Base-by-base conservation (phyloP, 2,329 filamentous ascomycete species). In the Dothideomycetes sp. region DNA sequence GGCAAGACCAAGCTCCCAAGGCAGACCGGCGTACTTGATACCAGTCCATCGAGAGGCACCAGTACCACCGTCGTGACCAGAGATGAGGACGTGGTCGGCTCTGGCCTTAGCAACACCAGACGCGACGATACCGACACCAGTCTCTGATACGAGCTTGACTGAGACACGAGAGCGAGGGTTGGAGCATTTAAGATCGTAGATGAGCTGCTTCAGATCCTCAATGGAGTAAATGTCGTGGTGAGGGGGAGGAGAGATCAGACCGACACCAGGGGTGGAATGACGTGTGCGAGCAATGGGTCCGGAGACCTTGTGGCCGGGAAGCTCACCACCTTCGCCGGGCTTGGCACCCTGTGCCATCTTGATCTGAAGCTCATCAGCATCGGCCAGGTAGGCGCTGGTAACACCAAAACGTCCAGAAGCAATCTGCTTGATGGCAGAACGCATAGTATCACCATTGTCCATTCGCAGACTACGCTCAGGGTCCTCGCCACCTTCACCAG, bases 281-380 rank as follows among this genome's bases (percentile, higher is more conserved):
- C 89, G 82, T 42, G 89, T 96, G 53, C 85, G 83, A 42, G 86
- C 89, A 62, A 96, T 96, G 5, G 86, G 84, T 56, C 84, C 84
- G 45, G 88, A 91, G 19, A 96, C 89, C 68, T 96, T 96, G 72
- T 95, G 87, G 31, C 89, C 89, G 36, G 89, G 89, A 56, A 96
- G 77, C 64, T 96, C 89, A 74, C 89, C 89, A 69, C 89, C 89
- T 64, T 96, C 89, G 64, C 89, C 89, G 41, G 89, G 89, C 75
- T 96, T 96, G 47, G 89, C 89, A 60, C 89, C 89, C 66, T 96
- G 89, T 8, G 89, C 89, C 89, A 96, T 96, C 76, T 96, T 96
- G 68, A 96, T 96, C 63, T 96, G 89, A 34, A 96, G 71, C 66
- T 96, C 88, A 56, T 96, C 89, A 14, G 89, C 85, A 61, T 96